Evolutionary conservation across 2,329 filamentous ascomycete genomes (phyloP).

Genomic region (Endoconidiophora polonica): DNA sequence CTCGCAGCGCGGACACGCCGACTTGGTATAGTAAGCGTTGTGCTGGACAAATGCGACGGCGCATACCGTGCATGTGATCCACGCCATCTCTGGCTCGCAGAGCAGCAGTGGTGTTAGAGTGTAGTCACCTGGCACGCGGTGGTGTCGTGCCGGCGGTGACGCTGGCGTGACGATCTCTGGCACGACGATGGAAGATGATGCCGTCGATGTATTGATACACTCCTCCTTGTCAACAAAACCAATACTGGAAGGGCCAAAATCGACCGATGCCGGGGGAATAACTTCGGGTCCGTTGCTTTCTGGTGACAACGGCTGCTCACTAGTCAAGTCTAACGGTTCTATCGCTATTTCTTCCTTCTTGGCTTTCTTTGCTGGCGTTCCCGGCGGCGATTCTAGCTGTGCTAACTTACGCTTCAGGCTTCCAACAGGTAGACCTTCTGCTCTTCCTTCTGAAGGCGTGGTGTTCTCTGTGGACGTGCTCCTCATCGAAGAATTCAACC

Average conservation of each 20-base stretch:
- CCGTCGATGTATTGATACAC: background rate
- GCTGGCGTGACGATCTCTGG: background rate
- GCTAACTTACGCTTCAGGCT: conserved; percentile 4
- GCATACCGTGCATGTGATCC: conserved; percentile 83
- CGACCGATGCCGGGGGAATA: background rate
- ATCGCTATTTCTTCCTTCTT: conserved; percentile 10
- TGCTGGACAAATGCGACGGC: conserved; percentile 68
- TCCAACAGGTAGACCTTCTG: conserved; percentile 6
- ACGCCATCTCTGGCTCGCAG: conserved; percentile 56
- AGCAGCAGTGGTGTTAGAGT: conserved; percentile 63
- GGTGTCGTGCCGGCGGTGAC: conserved; percentile 7
- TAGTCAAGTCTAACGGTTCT: background rate
- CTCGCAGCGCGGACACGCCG: conserved; percentile 82
- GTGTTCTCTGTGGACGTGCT: too few species aligned
- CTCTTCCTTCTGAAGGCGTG: background rate
- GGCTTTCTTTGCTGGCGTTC: conserved; percentile 5
- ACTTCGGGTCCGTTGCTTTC: background rate
- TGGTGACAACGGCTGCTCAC: background rate
- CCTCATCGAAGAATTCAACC: too few species aligned
- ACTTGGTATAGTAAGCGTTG: conserved; percentile 72
- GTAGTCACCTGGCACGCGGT: conserved; percentile 60
- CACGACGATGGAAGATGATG: too few species aligned
- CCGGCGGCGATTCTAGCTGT: conserved; percentile 1
- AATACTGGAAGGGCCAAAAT: background rate
- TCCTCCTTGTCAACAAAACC: background rate